Evolutionary conservation across 164 flowering plant genomes (phyloP).

Genomic region (Amborella trichopoda): DNA sequence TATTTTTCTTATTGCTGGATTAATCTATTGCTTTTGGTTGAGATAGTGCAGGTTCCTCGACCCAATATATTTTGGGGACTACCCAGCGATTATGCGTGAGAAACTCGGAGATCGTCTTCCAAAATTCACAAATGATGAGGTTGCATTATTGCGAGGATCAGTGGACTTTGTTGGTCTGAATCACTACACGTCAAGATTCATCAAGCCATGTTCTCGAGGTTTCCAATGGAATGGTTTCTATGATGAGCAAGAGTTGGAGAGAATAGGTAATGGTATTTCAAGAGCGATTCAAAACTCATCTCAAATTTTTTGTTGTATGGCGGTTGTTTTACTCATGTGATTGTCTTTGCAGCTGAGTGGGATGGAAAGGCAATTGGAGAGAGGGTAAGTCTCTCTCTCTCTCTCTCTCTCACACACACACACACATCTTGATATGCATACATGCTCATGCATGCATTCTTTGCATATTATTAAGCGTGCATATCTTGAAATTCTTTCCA

Average conservation of each 20-base stretch:
- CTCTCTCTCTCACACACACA: conserved; percentile 4
- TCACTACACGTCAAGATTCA: conserved; percentile 78
- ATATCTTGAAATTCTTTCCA: conserved; percentile 1
- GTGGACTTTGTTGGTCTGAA: conserved; percentile 79
- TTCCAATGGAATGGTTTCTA: conserved; percentile 33
- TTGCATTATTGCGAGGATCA: conserved; percentile 35
- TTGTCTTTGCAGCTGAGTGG: conserved; percentile 36
- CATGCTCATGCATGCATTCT: not conserved
- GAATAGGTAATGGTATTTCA: conserved; percentile 48
- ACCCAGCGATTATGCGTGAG: conserved; percentile 73
- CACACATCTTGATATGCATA: not conserved
- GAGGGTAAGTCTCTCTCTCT: conserved; percentile 32
- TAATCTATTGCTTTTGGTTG: too few relatives aligned
- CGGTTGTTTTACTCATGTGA: not conserved
- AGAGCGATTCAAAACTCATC: too few relatives aligned
- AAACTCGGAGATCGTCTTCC: conserved; percentile 68
- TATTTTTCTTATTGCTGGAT: not conserved
- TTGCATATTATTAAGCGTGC: not conserved
- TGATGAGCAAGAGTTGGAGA: conserved; percentile 44
- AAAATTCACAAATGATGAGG: conserved; percentile 53
- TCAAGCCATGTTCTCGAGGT: conserved; percentile 28
- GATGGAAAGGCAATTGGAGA: conserved; percentile 66
- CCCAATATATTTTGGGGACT: conserved; percentile 75
- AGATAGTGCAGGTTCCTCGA: conserved; percentile 57
- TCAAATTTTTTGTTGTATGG: too few relatives aligned